These are phyloP conservation scores for Coprinopsis sp. DNA, from an alignment of 768 basidiomycete species.

Conservation along the genomic window DNA sequence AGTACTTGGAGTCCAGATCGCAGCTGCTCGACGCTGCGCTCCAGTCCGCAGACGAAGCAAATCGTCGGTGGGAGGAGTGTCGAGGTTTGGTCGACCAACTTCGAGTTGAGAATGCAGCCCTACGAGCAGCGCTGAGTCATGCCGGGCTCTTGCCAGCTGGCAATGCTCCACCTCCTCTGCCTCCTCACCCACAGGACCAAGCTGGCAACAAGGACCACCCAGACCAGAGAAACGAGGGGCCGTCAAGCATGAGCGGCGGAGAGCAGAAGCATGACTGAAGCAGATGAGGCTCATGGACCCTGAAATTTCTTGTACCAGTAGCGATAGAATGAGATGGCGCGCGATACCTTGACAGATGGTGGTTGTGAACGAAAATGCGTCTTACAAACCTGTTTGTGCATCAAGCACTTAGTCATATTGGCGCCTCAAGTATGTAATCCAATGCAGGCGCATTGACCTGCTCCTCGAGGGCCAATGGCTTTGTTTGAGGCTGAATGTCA, in stretches of 20 bases:
- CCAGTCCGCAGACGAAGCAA: slow-evolving; percentile 83
- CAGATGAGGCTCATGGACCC: not conserved
- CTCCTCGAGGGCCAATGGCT: too few species aligned
- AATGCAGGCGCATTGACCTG: too few species aligned
- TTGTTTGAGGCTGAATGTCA: too few species aligned
- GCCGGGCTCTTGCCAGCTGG: slow-evolving; percentile 1
- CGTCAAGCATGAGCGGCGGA: not conserved
- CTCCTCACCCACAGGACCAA: not conserved
- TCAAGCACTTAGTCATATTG: too few species aligned
- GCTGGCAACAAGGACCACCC: not conserved
- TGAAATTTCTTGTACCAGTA: too few species aligned
- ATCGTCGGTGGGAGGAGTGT: slow-evolving; percentile 86
- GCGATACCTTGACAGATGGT: slow-evolving; percentile 4
- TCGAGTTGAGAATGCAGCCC: slow-evolving; percentile 75
- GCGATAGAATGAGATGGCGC: not conserved
- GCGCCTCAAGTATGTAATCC: too few species aligned
- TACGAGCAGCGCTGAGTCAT: slow-evolving; percentile 60
- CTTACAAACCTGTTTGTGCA: too few species aligned
- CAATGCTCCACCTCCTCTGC: not conserved
- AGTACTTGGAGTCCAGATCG: slow-evolving; percentile 80
- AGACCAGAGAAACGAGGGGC: not conserved
- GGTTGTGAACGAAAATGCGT: too few species aligned
- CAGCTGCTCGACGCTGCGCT: slow-evolving; percentile 82
- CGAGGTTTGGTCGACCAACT: slow-evolving; percentile 86
- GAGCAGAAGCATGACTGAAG: slow-evolving; percentile 6